Evolutionary conservation across 345 rosid species (phyloP).

Genomic region (Eucalyptus victrix): DNA sequence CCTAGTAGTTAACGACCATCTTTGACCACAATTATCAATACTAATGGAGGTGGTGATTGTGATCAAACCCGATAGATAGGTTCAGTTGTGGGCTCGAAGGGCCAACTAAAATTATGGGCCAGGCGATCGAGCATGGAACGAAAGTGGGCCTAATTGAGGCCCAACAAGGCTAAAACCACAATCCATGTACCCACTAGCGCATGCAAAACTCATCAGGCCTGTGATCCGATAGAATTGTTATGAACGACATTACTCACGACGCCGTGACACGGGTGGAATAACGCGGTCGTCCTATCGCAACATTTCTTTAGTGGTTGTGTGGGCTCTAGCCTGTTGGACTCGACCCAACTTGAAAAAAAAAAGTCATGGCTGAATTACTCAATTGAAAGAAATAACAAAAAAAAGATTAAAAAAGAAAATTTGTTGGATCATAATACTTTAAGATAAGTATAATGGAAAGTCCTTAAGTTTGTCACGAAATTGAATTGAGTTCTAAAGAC

Average conservation of each 20-base stretch:
- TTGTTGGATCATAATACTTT: not conserved
- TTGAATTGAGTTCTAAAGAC: too few species aligned
- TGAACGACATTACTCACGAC: not conserved
- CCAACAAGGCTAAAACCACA: not conserved
- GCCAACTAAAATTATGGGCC: not conserved
- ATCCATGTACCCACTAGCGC: not conserved
- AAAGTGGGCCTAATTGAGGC: not conserved
- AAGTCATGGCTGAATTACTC: not conserved
- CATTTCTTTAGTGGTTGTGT: not conserved
- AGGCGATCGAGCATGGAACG: fast-evolving
- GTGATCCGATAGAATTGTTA: not conserved
- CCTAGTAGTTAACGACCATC: not conserved
- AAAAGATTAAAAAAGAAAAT: not conserved
- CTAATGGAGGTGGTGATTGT: not conserved
- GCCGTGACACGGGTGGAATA: not conserved
- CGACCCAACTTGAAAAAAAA: not conserved
- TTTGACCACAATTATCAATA: not conserved
- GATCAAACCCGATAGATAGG: not conserved
- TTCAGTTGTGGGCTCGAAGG: not conserved
- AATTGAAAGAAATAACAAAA: not conserved
- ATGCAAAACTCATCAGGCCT: not conserved
- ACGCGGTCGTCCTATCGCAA: not conserved
- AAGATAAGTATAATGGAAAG: too few species aligned
- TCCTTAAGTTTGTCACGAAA: too few species aligned
- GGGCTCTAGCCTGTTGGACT: not conserved